A percentile compares a stretch with the other conserved stretches of the same genome.
phyloP scores from a whole-genome alignment of 371 early-diverging fungal species.

The Paramicrosporidium saccamoebae region DNA sequence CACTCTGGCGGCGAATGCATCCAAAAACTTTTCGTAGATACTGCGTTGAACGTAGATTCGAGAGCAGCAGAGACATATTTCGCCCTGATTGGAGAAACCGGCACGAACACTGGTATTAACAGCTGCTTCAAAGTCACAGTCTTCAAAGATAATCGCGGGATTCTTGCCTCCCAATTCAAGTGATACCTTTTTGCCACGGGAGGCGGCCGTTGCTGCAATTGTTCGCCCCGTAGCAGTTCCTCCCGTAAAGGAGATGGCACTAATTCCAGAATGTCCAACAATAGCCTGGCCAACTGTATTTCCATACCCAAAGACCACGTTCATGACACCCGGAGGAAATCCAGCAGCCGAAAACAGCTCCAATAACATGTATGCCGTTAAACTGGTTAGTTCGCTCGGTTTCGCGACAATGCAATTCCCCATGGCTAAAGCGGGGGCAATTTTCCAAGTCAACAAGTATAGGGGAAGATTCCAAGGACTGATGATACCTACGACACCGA shows the following conservation, averaged over 20 bases:
- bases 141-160: slow-evolving; percentile 30
- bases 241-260: slow-evolving; percentile 34
- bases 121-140: slow-evolving; percentile 21
- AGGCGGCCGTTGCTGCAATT: slow-evolving; percentile 12
- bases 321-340: slow-evolving; percentile 31
- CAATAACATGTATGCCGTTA: slow-evolving; percentile 22
- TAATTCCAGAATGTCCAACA: slow-evolving; percentile 20
- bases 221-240: slow-evolving; percentile 26
- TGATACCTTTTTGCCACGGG: slow-evolving; percentile 20
- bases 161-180: slow-evolving; percentile 45
- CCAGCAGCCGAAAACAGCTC: slow-evolving; percentile 18
- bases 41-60: slow-evolving; percentile 23
- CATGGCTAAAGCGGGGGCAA: slow-evolving; percentile 29
- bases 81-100: slow-evolving; percentile 33
- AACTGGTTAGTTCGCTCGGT: slow-evolving; percentile 30
- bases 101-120: slow-evolving; percentile 13
- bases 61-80: slow-evolving; percentile 19
- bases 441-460: slow-evolving; percentile 34
- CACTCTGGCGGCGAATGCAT: slow-evolving; percentile 7
- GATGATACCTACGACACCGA: slow-evolving; percentile 28
- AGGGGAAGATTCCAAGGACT: slow-evolving; percentile 33
- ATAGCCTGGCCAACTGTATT: slow-evolving; percentile 18
- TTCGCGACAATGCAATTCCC: slow-evolving; percentile 35
- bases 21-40: slow-evolving; percentile 18
- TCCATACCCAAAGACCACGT: slow-evolving; percentile 35